Percentiles rank a stretch among this genome's conserved stretches.
Evolutionary conservation across 208 protist genomes (phyloP).

Genomic region (Trypanosoma melophagium): DNA sequence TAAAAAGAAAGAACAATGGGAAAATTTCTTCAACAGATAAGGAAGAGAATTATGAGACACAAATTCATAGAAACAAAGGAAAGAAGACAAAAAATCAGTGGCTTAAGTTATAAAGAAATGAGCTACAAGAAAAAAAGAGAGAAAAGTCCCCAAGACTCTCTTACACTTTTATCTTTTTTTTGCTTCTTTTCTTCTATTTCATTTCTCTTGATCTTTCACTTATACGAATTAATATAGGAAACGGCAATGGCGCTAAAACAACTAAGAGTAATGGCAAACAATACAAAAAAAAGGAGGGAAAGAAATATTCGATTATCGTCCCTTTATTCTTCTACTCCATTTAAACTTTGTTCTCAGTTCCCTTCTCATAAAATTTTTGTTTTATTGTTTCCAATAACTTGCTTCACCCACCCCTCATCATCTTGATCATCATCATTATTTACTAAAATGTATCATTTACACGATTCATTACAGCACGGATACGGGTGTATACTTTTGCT

Average conservation of each 20-base stretch:
- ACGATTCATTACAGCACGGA: conserved; percentile 93
- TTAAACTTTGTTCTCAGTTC: too few relatives aligned
- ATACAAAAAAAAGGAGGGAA: conserved; percentile 3
- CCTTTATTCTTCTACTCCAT: conserved; percentile 11
- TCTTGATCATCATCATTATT: background rate
- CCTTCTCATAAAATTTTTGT: background rate
- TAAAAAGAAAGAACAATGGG: too few relatives aligned
- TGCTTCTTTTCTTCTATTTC: conserved; percentile 10
- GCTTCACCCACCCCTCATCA: background rate
- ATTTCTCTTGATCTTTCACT: conserved; percentile 16
- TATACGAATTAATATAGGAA: conserved; percentile 11
- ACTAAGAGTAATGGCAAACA: conserved; percentile 14
- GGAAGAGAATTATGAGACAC: too few relatives aligned
- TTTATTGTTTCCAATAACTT: background rate
- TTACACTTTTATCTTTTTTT: background rate
- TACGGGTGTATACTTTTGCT: conserved; percentile 97
- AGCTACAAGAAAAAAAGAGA: background rate
- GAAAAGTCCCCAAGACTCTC: background rate
- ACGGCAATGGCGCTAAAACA: conserved; percentile 34
- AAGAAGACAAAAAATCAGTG: too few relatives aligned
- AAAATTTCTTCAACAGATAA: too few relatives aligned
- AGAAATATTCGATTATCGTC: background rate
- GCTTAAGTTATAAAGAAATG: background rate
- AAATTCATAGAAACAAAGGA: too few relatives aligned
- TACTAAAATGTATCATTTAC: conserved; percentile 94